Evolutionary conservation across 2,329 filamentous ascomycete species (phyloP).

Genomic region (Pseudogymnoascus verrucosus): DNA sequence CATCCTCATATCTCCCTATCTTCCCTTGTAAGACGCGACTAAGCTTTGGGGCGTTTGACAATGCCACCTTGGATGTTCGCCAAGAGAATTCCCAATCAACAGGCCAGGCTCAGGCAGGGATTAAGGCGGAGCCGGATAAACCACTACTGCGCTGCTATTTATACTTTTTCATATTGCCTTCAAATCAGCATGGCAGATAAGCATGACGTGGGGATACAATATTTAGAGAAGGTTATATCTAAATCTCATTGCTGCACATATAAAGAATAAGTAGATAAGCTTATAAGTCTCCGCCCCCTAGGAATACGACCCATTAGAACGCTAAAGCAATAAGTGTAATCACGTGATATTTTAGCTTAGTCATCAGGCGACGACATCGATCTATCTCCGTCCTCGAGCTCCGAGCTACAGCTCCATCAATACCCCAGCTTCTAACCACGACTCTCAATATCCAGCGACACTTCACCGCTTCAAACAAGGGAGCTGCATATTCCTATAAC

Average conservation of each 20-base stretch:
- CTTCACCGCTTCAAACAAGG: not conserved
- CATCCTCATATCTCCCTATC: not conserved
- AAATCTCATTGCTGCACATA: not conserved
- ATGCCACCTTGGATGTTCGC: constrained; percentile 10
- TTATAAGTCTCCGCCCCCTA: not conserved
- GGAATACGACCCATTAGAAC: not conserved
- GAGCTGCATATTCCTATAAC: not conserved
- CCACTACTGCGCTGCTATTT: not conserved
- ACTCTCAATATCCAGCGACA: not conserved
- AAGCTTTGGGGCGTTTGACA: constrained; percentile 13
- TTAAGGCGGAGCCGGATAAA: not conserved
- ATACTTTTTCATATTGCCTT: not conserved
- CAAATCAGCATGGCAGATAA: not conserved
- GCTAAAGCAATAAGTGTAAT: not conserved
- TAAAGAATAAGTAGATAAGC: not conserved
- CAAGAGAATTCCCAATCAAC: not conserved
- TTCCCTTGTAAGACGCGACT: constrained; percentile 1
- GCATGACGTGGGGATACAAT: not conserved
- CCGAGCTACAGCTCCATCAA: not conserved
- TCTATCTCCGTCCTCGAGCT: constrained; percentile 2
- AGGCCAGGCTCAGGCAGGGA: not conserved
- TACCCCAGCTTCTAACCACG: not conserved
- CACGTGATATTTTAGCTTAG: not conserved
- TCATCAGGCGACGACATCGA: constrained; percentile 5
- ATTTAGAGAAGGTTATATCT: not conserved